phyloP scores from a whole-genome alignment of 495 filamentous ascomycete species.

The Bathelium albidoporum region DNA sequence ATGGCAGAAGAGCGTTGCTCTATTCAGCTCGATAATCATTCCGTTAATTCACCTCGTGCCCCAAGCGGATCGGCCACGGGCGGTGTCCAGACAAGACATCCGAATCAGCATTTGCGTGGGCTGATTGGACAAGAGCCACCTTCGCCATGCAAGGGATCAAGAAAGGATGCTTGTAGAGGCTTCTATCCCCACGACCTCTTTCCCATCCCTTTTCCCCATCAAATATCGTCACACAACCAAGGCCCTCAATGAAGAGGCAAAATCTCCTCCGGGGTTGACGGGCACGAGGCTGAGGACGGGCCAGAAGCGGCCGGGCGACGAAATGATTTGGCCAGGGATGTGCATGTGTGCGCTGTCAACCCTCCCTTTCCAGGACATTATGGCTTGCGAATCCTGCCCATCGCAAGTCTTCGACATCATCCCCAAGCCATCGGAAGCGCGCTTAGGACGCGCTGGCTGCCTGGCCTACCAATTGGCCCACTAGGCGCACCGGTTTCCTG shows the following conservation, averaged over 20 bases:
- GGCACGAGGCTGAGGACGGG: background rate
- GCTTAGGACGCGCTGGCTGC: background rate
- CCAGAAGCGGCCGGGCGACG: background rate
- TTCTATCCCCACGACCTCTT: background rate
- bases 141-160: background rate
- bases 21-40: too few relatives aligned
- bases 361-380: background rate
- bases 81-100: background rate
- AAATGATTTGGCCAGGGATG: background rate
- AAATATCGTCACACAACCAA: background rate
- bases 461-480: background rate
- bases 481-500: background rate
- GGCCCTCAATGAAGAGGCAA: background rate
- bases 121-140: background rate
- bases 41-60: background rate
- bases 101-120: background rate
- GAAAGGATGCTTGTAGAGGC: background rate
- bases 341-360: constrained; percentile 4
- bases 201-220: background rate
- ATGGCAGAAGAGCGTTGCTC: too few relatives aligned
- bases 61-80: background rate
- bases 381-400: constrained; percentile 1
- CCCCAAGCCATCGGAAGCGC: background rate
- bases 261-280: background rate
- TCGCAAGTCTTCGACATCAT: constrained; percentile 1